A percentile compares a stretch with the other conserved stretches of the same genome.
Conservation (phyloP, 176 grass and related monocot species). For the Carex myosuroides region DNA sequence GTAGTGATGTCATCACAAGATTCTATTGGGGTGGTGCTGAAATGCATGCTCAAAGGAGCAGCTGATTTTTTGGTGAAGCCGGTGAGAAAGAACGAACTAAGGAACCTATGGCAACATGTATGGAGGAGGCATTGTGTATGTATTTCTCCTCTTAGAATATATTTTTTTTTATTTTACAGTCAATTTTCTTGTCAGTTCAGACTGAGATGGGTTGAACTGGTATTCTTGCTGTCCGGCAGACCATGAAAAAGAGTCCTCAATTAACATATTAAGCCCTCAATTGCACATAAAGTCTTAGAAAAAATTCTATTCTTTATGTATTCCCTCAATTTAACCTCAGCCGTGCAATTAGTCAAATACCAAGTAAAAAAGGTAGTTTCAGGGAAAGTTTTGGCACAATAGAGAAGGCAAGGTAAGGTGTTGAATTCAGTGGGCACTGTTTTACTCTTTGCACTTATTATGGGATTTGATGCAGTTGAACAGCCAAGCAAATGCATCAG, state of each 20-base stretch:
- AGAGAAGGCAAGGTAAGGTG: neutral
- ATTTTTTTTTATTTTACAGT: neutral
- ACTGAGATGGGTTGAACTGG: neutral
- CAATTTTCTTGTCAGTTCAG: neutral
- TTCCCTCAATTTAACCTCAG: neutral
- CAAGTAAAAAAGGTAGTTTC: neutral
- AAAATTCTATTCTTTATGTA: neutral
- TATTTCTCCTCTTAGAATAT: constrained; percentile 15
- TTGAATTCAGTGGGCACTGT: neutral
- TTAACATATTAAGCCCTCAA: neutral
- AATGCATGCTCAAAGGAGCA: constrained; percentile 93
- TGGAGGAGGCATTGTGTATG: constrained; percentile 96
- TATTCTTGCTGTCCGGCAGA: neutral
- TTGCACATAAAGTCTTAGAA: neutral
- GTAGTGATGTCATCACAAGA: constrained; percentile 98
- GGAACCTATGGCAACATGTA: constrained; percentile 98
- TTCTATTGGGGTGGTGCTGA: constrained; percentile 87
- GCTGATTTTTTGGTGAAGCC: constrained; percentile 95
- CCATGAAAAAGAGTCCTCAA: neutral
- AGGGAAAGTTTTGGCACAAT: neutral
- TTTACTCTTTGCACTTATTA: neutral
- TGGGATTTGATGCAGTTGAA: constrained; percentile 40
- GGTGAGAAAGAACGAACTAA: constrained; percentile 81
- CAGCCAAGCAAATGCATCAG: constrained; percentile 58
- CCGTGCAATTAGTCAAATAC: neutral